Percentiles rank a stretch among this genome's conserved stretches.
These are phyloP conservation scores for Xylaria acuta DNA, from an alignment of 495 filamentous ascomycete genomes.

Conservation along the genomic window DNA sequence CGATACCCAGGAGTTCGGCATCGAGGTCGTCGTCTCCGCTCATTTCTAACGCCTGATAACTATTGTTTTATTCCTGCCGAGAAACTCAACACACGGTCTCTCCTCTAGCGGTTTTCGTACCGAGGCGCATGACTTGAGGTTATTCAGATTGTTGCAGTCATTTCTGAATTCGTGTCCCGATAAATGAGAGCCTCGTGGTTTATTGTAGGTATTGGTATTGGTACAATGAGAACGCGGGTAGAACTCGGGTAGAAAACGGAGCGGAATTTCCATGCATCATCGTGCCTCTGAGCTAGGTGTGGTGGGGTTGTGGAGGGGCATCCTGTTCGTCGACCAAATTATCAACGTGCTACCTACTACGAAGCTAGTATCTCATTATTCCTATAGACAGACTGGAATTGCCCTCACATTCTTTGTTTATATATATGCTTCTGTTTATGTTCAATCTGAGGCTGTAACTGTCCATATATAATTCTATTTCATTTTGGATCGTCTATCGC, in stretches of 20 bases:
- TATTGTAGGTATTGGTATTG: not conserved
- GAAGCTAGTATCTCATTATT: not conserved
- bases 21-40: slow-evolving; percentile 36
- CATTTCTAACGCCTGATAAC: not conserved
- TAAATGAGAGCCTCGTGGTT: not conserved
- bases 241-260: too few relatives aligned
- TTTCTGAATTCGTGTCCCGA: not conserved
- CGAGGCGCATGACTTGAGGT: not conserved
- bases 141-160: not conserved
- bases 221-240: not conserved
- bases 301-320: slow-evolving; percentile 17
- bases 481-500: not conserved
- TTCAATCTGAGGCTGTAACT: not conserved
- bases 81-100: not conserved
- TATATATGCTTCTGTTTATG: not conserved
- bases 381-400: not conserved
- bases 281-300: not conserved
- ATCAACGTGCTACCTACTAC: not conserved
- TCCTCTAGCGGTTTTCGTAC: not conserved
- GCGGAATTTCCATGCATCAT: slow-evolving; percentile 19
- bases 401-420: not conserved
- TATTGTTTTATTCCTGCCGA: not conserved
- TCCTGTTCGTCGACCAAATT: not conserved
- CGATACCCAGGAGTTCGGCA: slow-evolving; percentile 45
- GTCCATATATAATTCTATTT: not conserved